Percentiles rank a stretch among this genome's conserved stretches.
phyloP scores from a whole-genome alignment of 2,329 filamentous ascomycete genomes.

The Cadophora sp. region DNA sequence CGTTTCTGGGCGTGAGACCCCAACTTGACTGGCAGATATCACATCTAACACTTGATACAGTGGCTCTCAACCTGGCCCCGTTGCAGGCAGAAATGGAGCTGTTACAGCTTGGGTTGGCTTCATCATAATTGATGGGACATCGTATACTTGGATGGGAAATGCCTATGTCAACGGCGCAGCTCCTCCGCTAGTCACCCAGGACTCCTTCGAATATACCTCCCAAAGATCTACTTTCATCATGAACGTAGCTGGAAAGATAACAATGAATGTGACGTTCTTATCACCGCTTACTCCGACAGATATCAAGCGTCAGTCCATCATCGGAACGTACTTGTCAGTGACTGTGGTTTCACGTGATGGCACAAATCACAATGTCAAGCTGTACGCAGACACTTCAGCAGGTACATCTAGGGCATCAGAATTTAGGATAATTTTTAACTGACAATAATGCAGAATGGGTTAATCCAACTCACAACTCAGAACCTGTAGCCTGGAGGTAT shows the following conservation, averaged over 20 bases:
- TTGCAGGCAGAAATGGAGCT: constrained; percentile 52
- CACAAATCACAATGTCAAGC: constrained; percentile 65
- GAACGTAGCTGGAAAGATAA: constrained; percentile 65
- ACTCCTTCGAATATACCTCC: constrained; percentile 72
- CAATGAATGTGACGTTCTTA: constrained; percentile 72
- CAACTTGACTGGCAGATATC: background rate
- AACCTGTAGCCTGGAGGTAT: constrained; percentile 65
- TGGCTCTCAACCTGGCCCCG: constrained; percentile 38
- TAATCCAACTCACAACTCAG: constrained; percentile 61
- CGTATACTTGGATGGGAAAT: constrained; percentile 69
- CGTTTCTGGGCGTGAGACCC: constrained; percentile 42
- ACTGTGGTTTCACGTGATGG: constrained; percentile 69
- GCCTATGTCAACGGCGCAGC: constrained; percentile 50
- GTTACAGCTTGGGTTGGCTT: constrained; percentile 73
- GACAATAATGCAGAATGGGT: constrained; percentile 67
- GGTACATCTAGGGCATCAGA: constrained; percentile 52
- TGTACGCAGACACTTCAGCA: constrained; percentile 76
- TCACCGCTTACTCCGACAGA: constrained; percentile 75
- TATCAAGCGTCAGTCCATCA: constrained; percentile 69
- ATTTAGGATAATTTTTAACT: background rate
- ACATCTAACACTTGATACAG: constrained; percentile 22
- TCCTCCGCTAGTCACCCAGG: constrained; percentile 62
- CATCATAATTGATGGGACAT: constrained; percentile 68
- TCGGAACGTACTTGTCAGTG: constrained; percentile 74
- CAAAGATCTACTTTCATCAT: constrained; percentile 75